Evolutionary conservation across 352 stramenopile species (phyloP).

Genomic region (Chloridella minuta): DNA sequence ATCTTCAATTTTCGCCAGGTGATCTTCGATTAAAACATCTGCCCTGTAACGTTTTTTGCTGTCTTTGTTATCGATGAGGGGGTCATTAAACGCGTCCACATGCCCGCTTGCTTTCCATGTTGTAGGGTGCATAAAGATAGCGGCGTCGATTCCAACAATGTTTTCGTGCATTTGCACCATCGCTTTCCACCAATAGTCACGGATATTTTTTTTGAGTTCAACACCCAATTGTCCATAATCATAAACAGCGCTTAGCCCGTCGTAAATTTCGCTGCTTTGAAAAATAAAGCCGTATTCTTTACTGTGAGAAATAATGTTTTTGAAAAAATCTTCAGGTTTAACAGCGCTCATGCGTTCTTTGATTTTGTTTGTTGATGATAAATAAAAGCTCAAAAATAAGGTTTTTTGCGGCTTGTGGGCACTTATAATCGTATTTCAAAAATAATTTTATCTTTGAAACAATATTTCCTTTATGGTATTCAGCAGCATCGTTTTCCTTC

Average conservation of each 20-base stretch:
- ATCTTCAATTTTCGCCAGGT: too few species aligned
- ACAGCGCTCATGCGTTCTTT: too few species aligned
- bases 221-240: slow-evolving; percentile 69
- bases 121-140: slow-evolving; percentile 62
- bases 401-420: too few species aligned
- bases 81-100: slow-evolving; percentile 77
- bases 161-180: slow-evolving; percentile 68
- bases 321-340: too few species aligned
- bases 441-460: too few species aligned
- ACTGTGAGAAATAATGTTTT: slow-evolving; percentile 33
- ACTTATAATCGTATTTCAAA: too few species aligned
- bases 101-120: slow-evolving; percentile 76
- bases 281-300: slow-evolving; percentile 54
- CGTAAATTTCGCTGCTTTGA: slow-evolving; percentile 74
- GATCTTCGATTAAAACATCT: too few species aligned
- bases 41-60: slow-evolving; percentile 53
- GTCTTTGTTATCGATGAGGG: slow-evolving; percentile 68
- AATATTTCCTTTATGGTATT: background rate
- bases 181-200: slow-evolving; percentile 69
- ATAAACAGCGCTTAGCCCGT: slow-evolving; percentile 73
- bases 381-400: too few species aligned
- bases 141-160: slow-evolving; percentile 65
- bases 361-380: too few species aligned
- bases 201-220: slow-evolving; percentile 89
- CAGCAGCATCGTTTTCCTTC: background rate